Percentiles rank a stretch among this genome's conserved stretches.
Evolutionary conservation across 2,329 filamentous ascomycete species (phyloP).

Genomic region (Alternaria burnsii): DNA sequence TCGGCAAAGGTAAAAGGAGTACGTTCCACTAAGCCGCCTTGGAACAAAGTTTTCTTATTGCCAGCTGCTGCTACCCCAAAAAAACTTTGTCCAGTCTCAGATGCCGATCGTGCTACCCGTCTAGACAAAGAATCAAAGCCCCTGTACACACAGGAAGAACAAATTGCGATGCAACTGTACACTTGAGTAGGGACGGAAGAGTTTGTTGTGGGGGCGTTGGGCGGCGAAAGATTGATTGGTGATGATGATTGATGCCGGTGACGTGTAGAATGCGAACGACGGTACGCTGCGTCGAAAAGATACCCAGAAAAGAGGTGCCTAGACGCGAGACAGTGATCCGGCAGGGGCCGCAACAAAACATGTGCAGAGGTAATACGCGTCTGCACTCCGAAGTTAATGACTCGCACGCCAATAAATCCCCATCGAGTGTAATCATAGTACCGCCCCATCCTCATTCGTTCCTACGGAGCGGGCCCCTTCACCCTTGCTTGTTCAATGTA

Average conservation of each 20-base stretch:
- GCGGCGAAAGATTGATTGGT: constrained; percentile 4
- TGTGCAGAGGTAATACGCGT: constrained; percentile 34
- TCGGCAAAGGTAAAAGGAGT: constrained; percentile 39
- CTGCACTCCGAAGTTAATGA: constrained; percentile 30
- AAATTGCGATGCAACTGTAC: constrained; percentile 5
- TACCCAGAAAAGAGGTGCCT: constrained; percentile 22
- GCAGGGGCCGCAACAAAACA: constrained; percentile 28
- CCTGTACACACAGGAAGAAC: constrained; percentile 10
- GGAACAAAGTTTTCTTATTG: constrained; percentile 39
- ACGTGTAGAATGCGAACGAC: constrained; percentile 27
- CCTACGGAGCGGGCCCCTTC: constrained; percentile 25
- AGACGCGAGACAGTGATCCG: constrained; percentile 26
- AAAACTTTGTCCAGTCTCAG: constrained; percentile 38
- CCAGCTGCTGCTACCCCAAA: constrained; percentile 20
- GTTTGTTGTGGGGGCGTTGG: background rate
- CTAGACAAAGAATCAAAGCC: constrained; percentile 17
- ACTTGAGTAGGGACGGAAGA: background rate
- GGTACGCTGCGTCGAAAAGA: constrained; percentile 27
- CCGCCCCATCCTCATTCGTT: constrained; percentile 36
- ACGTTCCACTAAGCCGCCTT: constrained; percentile 38
- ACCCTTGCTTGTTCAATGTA: constrained; percentile 40
- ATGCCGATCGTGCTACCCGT: constrained; percentile 31
- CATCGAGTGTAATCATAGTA: constrained; percentile 37
- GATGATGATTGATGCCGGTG: constrained; percentile 23
- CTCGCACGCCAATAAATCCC: constrained; percentile 38